Evolutionary conservation across 1,284 basidiomycete genomes (phyloP).

Genomic region (Fistulinella cinereoalba): DNA sequence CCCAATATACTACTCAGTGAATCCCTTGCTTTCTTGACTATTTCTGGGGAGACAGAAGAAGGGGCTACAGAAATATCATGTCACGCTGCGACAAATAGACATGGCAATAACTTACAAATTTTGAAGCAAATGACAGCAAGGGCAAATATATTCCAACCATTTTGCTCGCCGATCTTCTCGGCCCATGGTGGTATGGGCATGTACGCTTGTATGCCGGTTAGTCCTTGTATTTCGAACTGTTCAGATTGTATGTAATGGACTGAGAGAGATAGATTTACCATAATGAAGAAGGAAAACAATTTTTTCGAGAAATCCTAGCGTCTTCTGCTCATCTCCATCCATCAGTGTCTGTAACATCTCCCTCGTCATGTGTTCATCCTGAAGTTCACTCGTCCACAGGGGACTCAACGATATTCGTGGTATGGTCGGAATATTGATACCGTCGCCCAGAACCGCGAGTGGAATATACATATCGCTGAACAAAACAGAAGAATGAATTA

Average conservation of each 20-base stretch:
- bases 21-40: neutral
- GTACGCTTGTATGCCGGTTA: neutral
- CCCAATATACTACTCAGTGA: neutral
- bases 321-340: neutral
- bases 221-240: neutral
- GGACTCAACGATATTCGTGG: neutral
- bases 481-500: constrained; percentile 13
- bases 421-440: neutral
- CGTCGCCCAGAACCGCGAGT: constrained; percentile 4
- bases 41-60: neutral
- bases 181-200: neutral
- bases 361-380: neutral
- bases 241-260: neutral
- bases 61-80: neutral
- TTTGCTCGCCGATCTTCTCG: neutral
- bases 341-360: neutral
- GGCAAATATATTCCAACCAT: neutral
- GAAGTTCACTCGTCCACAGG: neutral
- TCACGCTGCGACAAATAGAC: neutral
- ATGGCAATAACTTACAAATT: neutral
- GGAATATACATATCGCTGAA: constrained; percentile 11
- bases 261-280: constrained; percentile 1
- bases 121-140: constrained; percentile 3
- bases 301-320: neutral
- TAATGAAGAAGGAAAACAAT: constrained; percentile 7